Evolutionary conservation across 1,284 basidiomycete genomes (phyloP).

Genomic region (Apiotrichum montevideense): DNA sequence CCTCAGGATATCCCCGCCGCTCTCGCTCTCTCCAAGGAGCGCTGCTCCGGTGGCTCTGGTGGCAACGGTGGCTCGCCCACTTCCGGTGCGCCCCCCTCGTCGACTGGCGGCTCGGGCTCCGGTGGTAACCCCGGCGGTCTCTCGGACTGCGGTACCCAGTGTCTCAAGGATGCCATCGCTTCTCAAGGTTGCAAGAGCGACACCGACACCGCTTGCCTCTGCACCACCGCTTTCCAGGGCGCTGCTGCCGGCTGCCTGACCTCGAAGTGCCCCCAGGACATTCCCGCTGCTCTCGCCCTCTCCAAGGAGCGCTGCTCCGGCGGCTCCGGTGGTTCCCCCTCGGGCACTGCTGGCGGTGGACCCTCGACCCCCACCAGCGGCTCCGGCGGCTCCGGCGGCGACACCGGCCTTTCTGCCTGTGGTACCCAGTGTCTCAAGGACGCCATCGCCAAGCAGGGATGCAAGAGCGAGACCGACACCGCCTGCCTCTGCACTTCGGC

Average conservation of each 20-base stretch:
- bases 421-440: too few species aligned
- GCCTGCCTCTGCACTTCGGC: too few species aligned
- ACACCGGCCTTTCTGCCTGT: too few species aligned
- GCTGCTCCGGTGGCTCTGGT: too few species aligned
- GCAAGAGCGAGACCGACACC: too few species aligned
- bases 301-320: not conserved
- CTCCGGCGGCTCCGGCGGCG: too few species aligned
- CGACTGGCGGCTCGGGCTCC: not conserved
- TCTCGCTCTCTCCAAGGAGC: too few species aligned
- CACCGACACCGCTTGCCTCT: slow-evolving; percentile 5
- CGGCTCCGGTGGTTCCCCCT: too few species aligned
- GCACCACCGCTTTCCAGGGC: not conserved
- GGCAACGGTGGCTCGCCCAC: not conserved
- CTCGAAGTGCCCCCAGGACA: not conserved
- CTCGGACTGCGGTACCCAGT: not conserved
- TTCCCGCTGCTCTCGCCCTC: slow-evolving; percentile 4
- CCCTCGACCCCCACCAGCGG: too few species aligned
- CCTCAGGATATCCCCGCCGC: too few species aligned
- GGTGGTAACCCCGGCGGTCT: not conserved
- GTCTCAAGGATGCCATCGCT: not conserved
- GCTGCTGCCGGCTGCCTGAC: slow-evolving; percentile 2
- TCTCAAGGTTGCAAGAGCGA: slow-evolving; percentile 4
- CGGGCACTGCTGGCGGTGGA: too few species aligned
- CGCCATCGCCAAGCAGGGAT: too few species aligned
- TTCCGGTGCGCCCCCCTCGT: not conserved